Evolutionary conservation across 1,284 basidiomycete genomes (phyloP), one percentile per base, ranked within the genome.

Genomic region (Apiotrichum montevideense): DNA sequence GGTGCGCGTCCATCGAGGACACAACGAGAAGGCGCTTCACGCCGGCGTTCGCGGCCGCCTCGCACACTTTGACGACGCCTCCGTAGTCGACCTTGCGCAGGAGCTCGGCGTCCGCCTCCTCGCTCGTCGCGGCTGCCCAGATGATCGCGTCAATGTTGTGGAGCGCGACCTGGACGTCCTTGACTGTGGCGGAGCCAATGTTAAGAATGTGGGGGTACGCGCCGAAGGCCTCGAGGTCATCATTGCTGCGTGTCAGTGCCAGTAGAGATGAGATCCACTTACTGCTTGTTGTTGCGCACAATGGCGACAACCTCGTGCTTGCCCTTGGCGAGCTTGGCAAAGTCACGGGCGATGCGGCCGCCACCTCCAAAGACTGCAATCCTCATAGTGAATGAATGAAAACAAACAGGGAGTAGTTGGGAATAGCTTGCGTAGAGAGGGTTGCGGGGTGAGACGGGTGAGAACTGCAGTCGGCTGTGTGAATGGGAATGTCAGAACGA

Each of bases 71-170:
- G 47, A 49, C 47, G 13, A 49, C 47, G n/a, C 47, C 47, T n/a
- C 35, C 47, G n/a, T 49, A 49, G 47, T 49, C 47, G 47, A 49
- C 47, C 15, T 37, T 40, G 47, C 47, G 47, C 11, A 49, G 47
- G 29, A 40, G 35, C 47, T 37, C 47, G n/a, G 35, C 35, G 47
- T 49, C 15, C 4, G 7, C 35, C 47, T 49, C 35, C 35, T 49
- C 47, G 34, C 35, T n/a, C 13, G 47, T 29, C 14, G 35, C 47
- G 13, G 47, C 47, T 4, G 47, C 47, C 47, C 47, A 49, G 10
- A 49, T 13, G 8, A 37, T 35, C 3, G 47, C 47, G 8, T 49
- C 47, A 15, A 35, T 14, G 13, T 49, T 37, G 6, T 39, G 15
- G 35, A 49, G 41, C 35, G 39, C 35, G n/a, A 6, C 13, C 21